A percentile compares a stretch with the other conserved stretches of the same genome.
phyloP scores from a whole-genome alignment of 2,329 filamentous ascomycete genomes.

The Cercospora sesami region DNA sequence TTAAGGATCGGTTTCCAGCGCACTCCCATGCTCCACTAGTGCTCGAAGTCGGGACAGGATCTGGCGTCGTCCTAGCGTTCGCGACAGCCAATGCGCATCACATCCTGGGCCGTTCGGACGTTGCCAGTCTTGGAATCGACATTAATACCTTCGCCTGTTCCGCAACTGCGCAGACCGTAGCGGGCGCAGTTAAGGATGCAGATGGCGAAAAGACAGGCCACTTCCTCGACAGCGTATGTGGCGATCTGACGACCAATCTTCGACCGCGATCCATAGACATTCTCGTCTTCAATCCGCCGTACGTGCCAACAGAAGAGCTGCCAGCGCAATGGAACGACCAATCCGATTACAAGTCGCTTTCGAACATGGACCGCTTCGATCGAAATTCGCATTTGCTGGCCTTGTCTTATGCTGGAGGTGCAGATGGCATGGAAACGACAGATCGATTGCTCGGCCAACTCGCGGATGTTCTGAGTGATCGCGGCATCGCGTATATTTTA shows the following conservation, averaged over 20 bases:
- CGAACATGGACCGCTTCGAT: constrained; percentile 57
- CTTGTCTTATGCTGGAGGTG: constrained; percentile 84
- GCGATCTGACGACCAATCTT: constrained; percentile 68
- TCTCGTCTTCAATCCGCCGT: constrained; percentile 94
- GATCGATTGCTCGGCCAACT: constrained; percentile 72
- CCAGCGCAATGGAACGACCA: constrained; percentile 47
- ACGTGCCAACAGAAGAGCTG: constrained; percentile 80
- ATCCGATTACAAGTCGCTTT: constrained; percentile 11
- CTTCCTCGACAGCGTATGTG: constrained; percentile 67
- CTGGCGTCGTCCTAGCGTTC: constrained; percentile 91
- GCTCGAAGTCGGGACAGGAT: constrained; percentile 86
- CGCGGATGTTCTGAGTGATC: constrained; percentile 60
- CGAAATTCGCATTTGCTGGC: constrained; percentile 80
- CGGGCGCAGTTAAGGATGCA: constrained; percentile 47
- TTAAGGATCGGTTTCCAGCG: constrained; percentile 61
- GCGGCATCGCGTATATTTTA: constrained; percentile 84
- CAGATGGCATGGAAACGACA: constrained; percentile 92
- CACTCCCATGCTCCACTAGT: constrained; percentile 55
- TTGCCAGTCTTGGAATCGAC: constrained; percentile 77
- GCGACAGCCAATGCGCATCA: constrained; percentile 69
- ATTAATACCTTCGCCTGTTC: constrained; percentile 80
- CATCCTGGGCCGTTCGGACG: constrained; percentile 70
- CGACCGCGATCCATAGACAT: constrained; percentile 68
- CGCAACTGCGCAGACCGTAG: constrained; percentile 70
- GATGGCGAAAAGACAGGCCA: constrained; percentile 37